Conservation (phyloP, 306 rosid species). For the Prosopis cineraria region DNA sequence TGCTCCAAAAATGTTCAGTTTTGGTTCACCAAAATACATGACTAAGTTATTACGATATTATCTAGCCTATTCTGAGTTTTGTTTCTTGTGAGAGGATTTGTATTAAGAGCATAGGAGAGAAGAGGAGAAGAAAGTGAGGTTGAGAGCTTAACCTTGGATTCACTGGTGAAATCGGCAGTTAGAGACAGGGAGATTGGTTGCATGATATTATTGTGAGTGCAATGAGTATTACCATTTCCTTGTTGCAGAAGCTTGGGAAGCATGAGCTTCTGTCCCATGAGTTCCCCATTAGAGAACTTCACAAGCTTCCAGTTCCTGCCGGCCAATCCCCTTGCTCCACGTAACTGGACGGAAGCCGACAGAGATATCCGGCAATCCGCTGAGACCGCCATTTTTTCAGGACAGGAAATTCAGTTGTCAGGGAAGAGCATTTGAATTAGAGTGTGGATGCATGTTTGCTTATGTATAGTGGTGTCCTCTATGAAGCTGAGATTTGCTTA, state of each 20-base stretch:
- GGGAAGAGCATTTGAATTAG: neutral
- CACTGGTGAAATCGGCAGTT: neutral
- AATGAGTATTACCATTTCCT: neutral
- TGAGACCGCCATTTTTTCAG: conserved; percentile 31
- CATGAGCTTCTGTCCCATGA: conserved; percentile 37
- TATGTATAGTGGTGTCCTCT: neutral
- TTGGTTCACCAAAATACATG: neutral
- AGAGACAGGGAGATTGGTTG: conserved; percentile 27
- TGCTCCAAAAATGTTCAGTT: neutral
- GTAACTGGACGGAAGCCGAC: conserved; percentile 14
- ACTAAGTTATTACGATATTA: neutral
- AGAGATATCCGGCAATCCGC: conserved; percentile 23
- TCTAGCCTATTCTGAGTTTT: neutral
- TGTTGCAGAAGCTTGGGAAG: neutral
- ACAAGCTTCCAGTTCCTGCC: conserved; percentile 1
- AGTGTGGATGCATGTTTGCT: neutral
- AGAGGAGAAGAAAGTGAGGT: neutral
- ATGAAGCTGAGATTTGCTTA: conserved; percentile 17
- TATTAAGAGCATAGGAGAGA: neutral
- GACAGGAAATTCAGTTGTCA: conserved; percentile 3
- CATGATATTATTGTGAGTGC: conserved; percentile 5
- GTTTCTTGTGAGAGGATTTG: neutral
- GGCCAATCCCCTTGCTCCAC: conserved; percentile 3
- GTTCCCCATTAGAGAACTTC: conserved; percentile 28
- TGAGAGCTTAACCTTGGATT: conserved; percentile 23